Base-by-base conservation (phyloP, 495 filamentous ascomycete species). In the Apiosordaria backusii region DNA sequence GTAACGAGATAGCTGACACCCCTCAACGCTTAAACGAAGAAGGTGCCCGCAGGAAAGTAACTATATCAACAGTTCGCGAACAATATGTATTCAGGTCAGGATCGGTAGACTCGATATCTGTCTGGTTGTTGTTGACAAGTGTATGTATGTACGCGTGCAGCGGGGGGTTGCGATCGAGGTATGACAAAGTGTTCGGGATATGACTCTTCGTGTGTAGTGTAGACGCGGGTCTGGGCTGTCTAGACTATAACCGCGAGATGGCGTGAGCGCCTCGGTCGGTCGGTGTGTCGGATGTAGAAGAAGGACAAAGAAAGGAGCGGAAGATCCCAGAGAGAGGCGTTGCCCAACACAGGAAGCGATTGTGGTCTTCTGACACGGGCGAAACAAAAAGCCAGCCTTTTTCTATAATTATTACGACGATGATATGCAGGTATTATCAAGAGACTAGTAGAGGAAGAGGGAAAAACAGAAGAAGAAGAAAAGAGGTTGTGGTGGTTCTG, bases 1-100 rank as follows among this genome's bases (percentile, higher is more conserved):
- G 61, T 24, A 35, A 50, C 59, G 63, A 60, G 61, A 53, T 60
- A 68, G 63, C 60, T 66, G 45, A 24, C 54, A 63, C 61, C 27
- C 61, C 25, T 45, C 9, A 60, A 29, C 27, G 26, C 35, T 18
- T 25, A 53, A 22, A 53, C 3, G 61, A 50, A 55, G 62, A 29
- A 21, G 65, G 61, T 40, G 61, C 45, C 61, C 21, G 35, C 27
- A n/a, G 45, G 16, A 50, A 24, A 10, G 27, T 22, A 52, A 26
- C 13, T 24, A n/a, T 21, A 23, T 35, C 22, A 57, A 7, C 53
- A 35, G 27, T 60, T 13, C 5, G 13, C 54, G 27, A 24, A 23
- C 60, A 59, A n/a, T 26, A 45, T 24, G 21, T 60, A 29, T 27
- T 45, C 19, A 53, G 25, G 50, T 26, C 4, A 4, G 9, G 25